Conservation (phyloP, 768 basidiomycete species). For the Lentinula lateritia region DNA sequence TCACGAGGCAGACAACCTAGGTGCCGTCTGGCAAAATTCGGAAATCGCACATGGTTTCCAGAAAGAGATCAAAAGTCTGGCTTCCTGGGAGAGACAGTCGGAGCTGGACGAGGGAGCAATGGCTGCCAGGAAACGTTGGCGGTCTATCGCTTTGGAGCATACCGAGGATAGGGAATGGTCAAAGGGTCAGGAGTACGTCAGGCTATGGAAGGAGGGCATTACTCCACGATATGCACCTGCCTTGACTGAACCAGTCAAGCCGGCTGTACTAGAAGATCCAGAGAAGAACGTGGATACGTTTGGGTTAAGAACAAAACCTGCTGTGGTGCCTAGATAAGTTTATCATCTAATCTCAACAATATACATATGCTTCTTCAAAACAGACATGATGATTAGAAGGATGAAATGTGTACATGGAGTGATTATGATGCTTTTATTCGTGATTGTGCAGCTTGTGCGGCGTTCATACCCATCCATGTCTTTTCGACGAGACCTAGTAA, state of each 20-base stretch:
- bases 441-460: constrained; percentile 80
- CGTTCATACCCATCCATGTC: constrained; percentile 98
- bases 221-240: constrained; percentile 61
- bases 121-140: constrained; percentile 74
- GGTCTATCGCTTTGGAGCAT: constrained; percentile 49
- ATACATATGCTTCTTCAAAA: not conserved
- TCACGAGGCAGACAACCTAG: constrained; percentile 74
- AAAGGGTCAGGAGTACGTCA: constrained; percentile 67
- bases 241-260: constrained; percentile 35
- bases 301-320: not conserved
- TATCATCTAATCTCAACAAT: not conserved
- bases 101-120: constrained; percentile 55
- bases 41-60: constrained; percentile 58
- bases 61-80: constrained; percentile 56
- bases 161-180: constrained; percentile 54
- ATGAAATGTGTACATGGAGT: not conserved
- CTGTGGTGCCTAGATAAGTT: not conserved
- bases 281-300: not conserved
- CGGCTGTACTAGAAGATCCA: not conserved
- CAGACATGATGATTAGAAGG: not conserved
- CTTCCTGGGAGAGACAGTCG: constrained; percentile 51
- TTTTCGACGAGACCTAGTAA: constrained; percentile 90
- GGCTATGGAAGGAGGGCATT: constrained; percentile 66
- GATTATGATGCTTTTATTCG: constrained; percentile 33
- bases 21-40: constrained; percentile 54